Evolutionary conservation across 2,329 filamentous ascomycete genomes (phyloP).

Genomic region (Beauveria sp.): DNA sequence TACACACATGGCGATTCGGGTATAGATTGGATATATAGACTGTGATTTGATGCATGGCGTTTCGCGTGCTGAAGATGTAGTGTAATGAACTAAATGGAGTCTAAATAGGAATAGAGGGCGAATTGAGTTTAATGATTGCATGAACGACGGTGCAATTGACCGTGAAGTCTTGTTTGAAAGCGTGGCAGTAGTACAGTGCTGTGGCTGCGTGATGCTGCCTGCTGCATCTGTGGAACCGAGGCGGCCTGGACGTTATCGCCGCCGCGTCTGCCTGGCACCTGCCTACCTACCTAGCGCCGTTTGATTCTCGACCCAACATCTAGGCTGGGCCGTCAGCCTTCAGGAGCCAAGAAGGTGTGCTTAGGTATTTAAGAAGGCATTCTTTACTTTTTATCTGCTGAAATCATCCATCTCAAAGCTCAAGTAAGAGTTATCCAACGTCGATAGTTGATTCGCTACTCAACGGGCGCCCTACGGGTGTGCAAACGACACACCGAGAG

Average conservation of each 20-base stretch:
- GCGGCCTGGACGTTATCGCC: neutral
- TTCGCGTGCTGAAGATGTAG: neutral
- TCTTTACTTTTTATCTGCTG: too few relatives aligned
- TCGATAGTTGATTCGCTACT: neutral
- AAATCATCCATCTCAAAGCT: too few relatives aligned
- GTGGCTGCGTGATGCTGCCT: neutral
- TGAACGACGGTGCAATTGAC: too few relatives aligned
- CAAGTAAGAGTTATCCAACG: too few relatives aligned
- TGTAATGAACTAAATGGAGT: neutral
- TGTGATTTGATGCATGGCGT: neutral
- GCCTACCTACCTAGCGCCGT: neutral
- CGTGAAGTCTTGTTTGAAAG: neutral
- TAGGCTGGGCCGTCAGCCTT: neutral
- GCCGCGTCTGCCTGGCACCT: neutral
- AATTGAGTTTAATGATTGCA: too few relatives aligned
- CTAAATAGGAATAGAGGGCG: neutral
- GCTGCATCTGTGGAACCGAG: neutral
- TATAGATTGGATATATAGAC: constrained; percentile 10
- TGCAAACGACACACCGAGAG: neutral
- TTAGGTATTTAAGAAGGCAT: neutral
- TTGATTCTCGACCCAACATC: neutral
- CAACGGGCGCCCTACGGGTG: neutral
- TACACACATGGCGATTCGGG: neutral
- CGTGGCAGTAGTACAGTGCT: neutral
- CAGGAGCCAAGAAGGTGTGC: neutral